phyloP scores from a whole-genome alignment of 2,329 filamentous ascomycete genomes.

The Daldinia sp. region DNA sequence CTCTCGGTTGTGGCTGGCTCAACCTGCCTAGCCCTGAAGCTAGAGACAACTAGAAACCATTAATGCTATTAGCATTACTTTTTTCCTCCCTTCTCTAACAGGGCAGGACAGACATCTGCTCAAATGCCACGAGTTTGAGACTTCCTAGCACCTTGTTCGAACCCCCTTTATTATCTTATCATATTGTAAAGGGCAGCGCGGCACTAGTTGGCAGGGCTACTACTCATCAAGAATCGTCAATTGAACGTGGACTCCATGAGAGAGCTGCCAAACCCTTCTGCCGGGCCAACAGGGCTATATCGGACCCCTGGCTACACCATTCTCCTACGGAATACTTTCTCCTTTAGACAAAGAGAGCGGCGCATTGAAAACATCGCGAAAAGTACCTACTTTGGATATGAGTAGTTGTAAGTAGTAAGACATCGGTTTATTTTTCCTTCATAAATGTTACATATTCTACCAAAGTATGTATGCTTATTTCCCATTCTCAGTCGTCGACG shows the following conservation, averaged over 20 bases:
- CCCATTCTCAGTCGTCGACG: constrained; percentile 16
- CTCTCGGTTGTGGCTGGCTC: constrained; percentile 34
- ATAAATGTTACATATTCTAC: not conserved
- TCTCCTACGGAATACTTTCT: constrained; percentile 33
- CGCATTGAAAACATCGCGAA: constrained; percentile 18
- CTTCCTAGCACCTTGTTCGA: constrained; percentile 25
- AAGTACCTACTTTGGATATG: constrained; percentile 4
- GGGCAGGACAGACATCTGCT: constrained; percentile 15
- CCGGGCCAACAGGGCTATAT: constrained; percentile 29
- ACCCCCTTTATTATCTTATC: constrained; percentile 24
- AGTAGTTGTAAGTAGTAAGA: not conserved
- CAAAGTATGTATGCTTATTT: constrained; percentile 15
- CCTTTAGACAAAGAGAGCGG: constrained; percentile 26
- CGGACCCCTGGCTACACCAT: constrained; percentile 24
- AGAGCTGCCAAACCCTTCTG: constrained; percentile 24
- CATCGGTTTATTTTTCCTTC: not conserved
- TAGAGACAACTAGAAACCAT: constrained; percentile 20
- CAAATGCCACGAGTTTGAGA: constrained; percentile 22
- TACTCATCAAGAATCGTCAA: constrained; percentile 14
- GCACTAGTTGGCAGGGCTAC: constrained; percentile 32
- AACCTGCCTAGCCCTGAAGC: constrained; percentile 20
- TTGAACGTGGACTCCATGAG: constrained; percentile 18
- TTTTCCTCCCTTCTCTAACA: constrained; percentile 22
- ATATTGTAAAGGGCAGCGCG: constrained; percentile 10
- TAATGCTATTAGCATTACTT: constrained; percentile 23